Conservation (phyloP, 768 basidiomycete species). For the Mycena vulgaris region DNA sequence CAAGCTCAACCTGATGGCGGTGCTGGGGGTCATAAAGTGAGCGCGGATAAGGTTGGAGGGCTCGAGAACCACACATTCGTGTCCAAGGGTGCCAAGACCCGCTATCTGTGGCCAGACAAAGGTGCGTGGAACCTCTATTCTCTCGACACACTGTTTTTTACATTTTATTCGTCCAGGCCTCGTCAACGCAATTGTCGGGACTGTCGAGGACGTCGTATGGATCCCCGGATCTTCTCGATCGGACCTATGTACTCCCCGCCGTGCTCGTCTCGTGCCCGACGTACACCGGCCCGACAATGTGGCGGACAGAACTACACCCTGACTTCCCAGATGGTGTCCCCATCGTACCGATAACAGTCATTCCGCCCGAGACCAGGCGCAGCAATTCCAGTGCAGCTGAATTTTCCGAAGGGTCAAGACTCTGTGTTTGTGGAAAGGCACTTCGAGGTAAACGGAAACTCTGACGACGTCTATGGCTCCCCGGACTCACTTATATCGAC, state of each 20-base stretch:
- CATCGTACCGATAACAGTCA: slow-evolving; percentile 34
- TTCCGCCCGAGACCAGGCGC: slow-evolving; percentile 34
- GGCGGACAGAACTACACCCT: slow-evolving; percentile 18
- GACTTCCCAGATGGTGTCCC: slow-evolving; percentile 31
- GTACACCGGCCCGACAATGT: slow-evolving; percentile 40
- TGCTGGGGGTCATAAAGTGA: not conserved
- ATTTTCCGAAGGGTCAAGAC: not conserved
- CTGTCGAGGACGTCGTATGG: slow-evolving; percentile 39
- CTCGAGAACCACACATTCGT: slow-evolving; percentile 12
- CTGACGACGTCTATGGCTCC: slow-evolving; percentile 15
- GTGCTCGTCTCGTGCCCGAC: slow-evolving; percentile 36
- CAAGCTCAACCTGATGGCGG: slow-evolving; percentile 28
- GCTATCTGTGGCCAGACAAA: slow-evolving; percentile 28
- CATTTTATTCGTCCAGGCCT: slow-evolving; percentile 25
- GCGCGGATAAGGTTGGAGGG: slow-evolving; percentile 16
- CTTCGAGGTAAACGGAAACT: slow-evolving; percentile 14
- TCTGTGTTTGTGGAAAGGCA: slow-evolving; percentile 32
- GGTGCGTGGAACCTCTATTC: slow-evolving; percentile 5
- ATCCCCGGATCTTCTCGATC: slow-evolving; percentile 15
- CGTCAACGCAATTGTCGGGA: slow-evolving; percentile 32
- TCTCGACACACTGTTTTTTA: not conserved
- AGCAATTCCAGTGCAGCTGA: slow-evolving; percentile 15
- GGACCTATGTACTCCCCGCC: slow-evolving; percentile 35
- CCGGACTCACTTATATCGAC: slow-evolving; percentile 31
- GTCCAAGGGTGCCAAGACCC: slow-evolving; percentile 13